These are phyloP conservation scores for Saccharomycopsis fibuligera DNA, from an alignment of 805 yeast genomes.

Conservation along the genomic window DNA sequence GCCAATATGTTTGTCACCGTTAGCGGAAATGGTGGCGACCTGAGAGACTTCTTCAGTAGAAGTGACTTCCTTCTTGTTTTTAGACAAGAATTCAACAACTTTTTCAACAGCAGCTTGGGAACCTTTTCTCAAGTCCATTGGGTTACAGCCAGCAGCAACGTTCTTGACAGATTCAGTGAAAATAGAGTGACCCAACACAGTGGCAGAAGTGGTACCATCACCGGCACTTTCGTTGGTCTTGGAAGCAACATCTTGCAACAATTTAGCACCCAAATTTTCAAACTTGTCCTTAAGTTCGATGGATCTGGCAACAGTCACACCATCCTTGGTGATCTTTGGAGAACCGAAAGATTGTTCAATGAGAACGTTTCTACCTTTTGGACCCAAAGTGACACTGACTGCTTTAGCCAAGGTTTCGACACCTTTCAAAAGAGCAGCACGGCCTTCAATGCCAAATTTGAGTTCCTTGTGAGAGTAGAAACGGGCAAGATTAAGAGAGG, in stretches of 20 bases:
- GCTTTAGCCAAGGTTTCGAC: slow-evolving; percentile 95
- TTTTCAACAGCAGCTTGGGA: slow-evolving; percentile 95
- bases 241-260: slow-evolving; percentile 93
- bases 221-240: slow-evolving; percentile 97
- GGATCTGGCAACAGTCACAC: slow-evolving; percentile 93
- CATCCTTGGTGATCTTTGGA: slow-evolving; percentile 98
- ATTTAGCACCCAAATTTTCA: slow-evolving; percentile 94
- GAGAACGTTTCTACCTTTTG: slow-evolving; percentile 94
- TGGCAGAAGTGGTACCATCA: slow-evolving; percentile 98
- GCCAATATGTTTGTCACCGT: slow-evolving; percentile 93
- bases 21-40: slow-evolving; percentile 96
- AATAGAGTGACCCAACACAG: slow-evolving; percentile 91
- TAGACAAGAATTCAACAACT: slow-evolving; percentile 75
- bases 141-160: slow-evolving; percentile 98
- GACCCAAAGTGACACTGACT: slow-evolving; percentile 93
- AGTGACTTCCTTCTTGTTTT: slow-evolving; percentile 87
- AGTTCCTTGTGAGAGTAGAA: slow-evolving; percentile 72
- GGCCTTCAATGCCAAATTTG: slow-evolving; percentile 94
- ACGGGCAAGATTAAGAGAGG: slow-evolving; percentile 13
- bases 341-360: slow-evolving; percentile 96
- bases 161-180: slow-evolving; percentile 93
- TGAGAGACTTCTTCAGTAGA: slow-evolving; percentile 94
- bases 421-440: slow-evolving; percentile 90
- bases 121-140: slow-evolving; percentile 97
- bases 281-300: slow-evolving; percentile 80